Evolutionary conservation across 768 basidiomycete genomes (phyloP).

Genomic region (Naematelia encephala): DNA sequence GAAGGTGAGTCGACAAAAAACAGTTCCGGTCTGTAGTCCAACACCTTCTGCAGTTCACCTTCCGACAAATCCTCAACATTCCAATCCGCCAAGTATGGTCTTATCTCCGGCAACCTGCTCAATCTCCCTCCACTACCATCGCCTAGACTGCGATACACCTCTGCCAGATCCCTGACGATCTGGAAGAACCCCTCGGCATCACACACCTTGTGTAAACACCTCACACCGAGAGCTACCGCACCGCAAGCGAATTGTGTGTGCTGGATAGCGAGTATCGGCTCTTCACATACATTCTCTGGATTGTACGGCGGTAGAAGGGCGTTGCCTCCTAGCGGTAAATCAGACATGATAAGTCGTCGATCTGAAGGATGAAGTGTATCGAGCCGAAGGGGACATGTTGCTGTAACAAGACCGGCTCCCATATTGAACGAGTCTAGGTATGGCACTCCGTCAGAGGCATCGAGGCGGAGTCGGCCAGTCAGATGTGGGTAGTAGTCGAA

Average conservation of each 20-base stretch:
- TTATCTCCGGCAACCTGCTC: background rate
- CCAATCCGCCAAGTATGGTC: background rate
- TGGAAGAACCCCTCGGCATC: slow-evolving; percentile 36
- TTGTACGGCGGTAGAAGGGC: slow-evolving; percentile 23
- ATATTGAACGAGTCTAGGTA: background rate
- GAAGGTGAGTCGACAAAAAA: background rate
- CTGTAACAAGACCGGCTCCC: slow-evolving; percentile 3
- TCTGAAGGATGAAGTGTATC: background rate
- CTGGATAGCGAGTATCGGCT: slow-evolving; percentile 22
- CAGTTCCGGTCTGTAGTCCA: background rate
- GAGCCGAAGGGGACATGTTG: background rate
- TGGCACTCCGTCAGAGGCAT: background rate
- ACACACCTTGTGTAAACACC: slow-evolving; percentile 20
- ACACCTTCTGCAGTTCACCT: background rate
- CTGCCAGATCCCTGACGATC: slow-evolving; percentile 24
- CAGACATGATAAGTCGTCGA: background rate
- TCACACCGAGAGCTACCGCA: slow-evolving; percentile 25
- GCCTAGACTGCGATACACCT: slow-evolving; percentile 15
- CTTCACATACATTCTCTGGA: slow-evolving; percentile 4
- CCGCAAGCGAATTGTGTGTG: slow-evolving; percentile 28
- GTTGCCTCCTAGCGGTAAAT: slow-evolving; percentile 22
- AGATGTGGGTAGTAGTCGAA: slow-evolving; percentile 35
- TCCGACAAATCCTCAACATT: background rate
- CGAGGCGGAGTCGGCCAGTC: slow-evolving; percentile 16
- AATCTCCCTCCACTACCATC: background rate